Base-by-base conservation (phyloP, 352 stramenopile species). In the Pythium rhizo-oryzae region DNA sequence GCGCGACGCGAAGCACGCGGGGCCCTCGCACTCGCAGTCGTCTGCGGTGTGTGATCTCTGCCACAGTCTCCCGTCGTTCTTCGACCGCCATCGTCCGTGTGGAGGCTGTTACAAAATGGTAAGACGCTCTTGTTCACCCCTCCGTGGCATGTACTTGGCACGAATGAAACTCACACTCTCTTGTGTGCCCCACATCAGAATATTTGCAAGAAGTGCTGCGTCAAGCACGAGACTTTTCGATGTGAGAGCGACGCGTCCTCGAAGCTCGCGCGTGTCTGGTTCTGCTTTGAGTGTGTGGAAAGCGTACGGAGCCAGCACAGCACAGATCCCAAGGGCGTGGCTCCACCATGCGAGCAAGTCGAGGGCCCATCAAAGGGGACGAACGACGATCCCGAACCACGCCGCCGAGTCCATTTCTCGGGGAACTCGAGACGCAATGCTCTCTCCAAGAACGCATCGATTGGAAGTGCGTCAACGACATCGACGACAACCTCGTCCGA, bases 201-300 rank as follows among this genome's bases (percentile, higher is more conserved):
- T 30, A 61, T 74, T 12, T 74, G 67, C 61, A 69, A 69, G 39
- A 55, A 44, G 6, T 74, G 67, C 39, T 61, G 67, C 2, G 28
- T 28, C 11, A 64, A 63, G 28, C 47, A 30, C 1, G 44, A 69
- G 16, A 44, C 62, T 6, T 66, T 69, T 47, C 25, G 30, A 7
- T 47, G 56, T 1, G 60, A 69, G 21, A 18, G 41, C 24, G 19
- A 57, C 43, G 30, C 30, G 4, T 68, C 60, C 6, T 50, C 23
- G 12, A 41, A 33, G 15, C 35, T 74, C 11, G 56, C 44, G 7
- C 16, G 46, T 8, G 60, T 49, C 8, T 47, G 16, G 55, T 74
- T 69, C 50, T 69, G 61, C 24, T 13, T 59, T 11, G 35, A 52
- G 3, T 73, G 67, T 37, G 55, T 73, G 1, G 15, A 47, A 11